A percentile compares a stretch with the other conserved stretches of the same genome.
Evolutionary conservation across 2,329 filamentous ascomycete species (phyloP).

Genomic region (Alternaria ventricosa): DNA sequence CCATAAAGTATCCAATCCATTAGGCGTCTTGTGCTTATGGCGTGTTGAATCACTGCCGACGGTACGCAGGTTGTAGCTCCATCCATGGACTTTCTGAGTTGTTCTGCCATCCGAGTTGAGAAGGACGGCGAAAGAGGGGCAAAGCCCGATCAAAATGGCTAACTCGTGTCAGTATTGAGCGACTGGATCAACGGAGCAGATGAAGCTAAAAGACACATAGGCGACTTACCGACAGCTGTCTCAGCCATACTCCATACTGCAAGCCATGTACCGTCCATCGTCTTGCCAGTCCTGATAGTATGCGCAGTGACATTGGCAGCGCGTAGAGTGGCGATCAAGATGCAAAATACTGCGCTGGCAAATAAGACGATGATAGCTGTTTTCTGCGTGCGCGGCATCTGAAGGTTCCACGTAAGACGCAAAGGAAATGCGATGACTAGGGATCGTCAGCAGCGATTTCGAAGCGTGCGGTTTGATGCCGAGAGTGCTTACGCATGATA

Average conservation of each 20-base stretch:
- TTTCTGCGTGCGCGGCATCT: slow-evolving; percentile 1
- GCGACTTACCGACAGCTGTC: slow-evolving; percentile 15
- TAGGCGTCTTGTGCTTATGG: background rate
- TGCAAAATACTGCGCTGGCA: background rate
- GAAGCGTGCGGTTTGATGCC: background rate
- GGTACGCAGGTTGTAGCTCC: background rate
- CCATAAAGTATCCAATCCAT: background rate
- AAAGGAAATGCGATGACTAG: slow-evolving; percentile 8
- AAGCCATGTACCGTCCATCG: slow-evolving; percentile 4
- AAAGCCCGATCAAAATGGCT: background rate
- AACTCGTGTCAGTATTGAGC: background rate
- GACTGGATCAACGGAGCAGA: background rate
- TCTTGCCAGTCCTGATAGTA: background rate
- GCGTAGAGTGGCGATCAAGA: slow-evolving; percentile 2
- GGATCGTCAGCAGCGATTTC: background rate
- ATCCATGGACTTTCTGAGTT: background rate
- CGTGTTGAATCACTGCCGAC: background rate
- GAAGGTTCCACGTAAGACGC: slow-evolving; percentile 3
- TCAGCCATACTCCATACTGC: slow-evolving; percentile 3
- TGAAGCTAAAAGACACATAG: slow-evolving; percentile 2
- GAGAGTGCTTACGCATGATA: slow-evolving; percentile 2
- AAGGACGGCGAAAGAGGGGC: background rate
- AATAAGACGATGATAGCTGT: background rate
- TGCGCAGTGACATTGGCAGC: background rate
- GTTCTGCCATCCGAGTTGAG: background rate